Evolutionary conservation across 2,329 filamentous ascomycete species (phyloP).

Genomic region (Lachnellula arida): DNA sequence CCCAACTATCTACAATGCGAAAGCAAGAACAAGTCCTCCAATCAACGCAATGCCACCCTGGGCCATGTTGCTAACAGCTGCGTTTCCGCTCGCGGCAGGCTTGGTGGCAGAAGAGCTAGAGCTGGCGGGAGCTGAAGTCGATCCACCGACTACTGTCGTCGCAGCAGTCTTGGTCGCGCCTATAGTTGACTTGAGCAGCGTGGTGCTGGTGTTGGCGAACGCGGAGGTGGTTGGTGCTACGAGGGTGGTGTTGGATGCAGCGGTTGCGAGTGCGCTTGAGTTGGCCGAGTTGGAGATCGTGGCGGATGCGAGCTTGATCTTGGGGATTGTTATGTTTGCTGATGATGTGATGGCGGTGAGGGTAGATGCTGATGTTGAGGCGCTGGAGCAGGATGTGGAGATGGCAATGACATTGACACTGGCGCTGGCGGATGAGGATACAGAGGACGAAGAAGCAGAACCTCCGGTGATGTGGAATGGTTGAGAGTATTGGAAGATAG

Average conservation of each 20-base stretch:
- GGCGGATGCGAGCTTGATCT: neutral
- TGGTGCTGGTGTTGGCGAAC: constrained; percentile 41
- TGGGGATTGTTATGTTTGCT: neutral
- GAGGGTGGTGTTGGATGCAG: neutral
- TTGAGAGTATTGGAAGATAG: constrained; percentile 58
- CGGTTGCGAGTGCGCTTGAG: neutral
- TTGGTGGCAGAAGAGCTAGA: neutral
- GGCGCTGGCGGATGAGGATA: constrained; percentile 1
- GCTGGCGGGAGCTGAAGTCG: constrained; percentile 2
- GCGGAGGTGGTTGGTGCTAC: constrained; percentile 27
- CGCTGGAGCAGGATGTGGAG: neutral
- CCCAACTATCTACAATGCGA: constrained; percentile 18
- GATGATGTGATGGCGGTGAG: constrained; percentile 1
- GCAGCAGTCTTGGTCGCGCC: neutral
- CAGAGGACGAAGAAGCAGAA: constrained; percentile 1
- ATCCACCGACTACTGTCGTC: too few relatives aligned
- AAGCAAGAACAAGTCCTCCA: constrained; percentile 21
- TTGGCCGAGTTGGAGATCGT: constrained; percentile 7
- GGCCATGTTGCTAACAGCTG: constrained; percentile 11
- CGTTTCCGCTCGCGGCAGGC: constrained; percentile 1
- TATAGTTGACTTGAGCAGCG: neutral
- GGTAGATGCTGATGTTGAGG: constrained; percentile 2
- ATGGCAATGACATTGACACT: neutral
- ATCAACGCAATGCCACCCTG: constrained; percentile 20
- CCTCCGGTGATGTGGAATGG: constrained; percentile 42